Evolutionary conservation across 345 rosid species (phyloP).

Genomic region (Gossypium australe): DNA sequence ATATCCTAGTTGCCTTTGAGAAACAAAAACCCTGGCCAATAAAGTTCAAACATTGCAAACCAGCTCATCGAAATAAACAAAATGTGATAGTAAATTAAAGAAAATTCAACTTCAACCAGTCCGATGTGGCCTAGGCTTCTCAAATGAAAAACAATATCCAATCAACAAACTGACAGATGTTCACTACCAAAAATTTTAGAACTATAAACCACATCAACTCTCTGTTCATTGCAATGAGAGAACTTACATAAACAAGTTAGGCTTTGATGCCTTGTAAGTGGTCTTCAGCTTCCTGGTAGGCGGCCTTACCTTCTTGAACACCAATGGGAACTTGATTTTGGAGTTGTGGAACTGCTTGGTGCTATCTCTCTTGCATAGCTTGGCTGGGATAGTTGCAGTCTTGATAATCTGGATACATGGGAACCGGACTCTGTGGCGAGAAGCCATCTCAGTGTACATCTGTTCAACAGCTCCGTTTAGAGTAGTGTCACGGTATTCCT

Average conservation of each 20-base stretch:
- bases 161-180: constrained; percentile 9
- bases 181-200: constrained; percentile 16
- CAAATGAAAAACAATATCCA: constrained; percentile 16
- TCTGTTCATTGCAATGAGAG: not conserved
- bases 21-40: not conserved
- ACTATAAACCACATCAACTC: constrained; percentile 1
- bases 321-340: constrained; percentile 44
- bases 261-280: constrained; percentile 46
- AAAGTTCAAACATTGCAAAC: not conserved
- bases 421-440: constrained; percentile 56
- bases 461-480: constrained; percentile 62
- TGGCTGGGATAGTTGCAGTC: constrained; percentile 48
- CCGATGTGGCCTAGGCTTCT: not conserved
- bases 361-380: constrained; percentile 48
- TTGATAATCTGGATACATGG: constrained; percentile 62
- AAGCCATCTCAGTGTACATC: constrained; percentile 63
- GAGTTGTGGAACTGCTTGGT: constrained; percentile 57
- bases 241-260: constrained; percentile 46
- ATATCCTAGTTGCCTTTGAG: not conserved
- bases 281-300: constrained; percentile 59
- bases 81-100: constrained; percentile 6
- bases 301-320: constrained; percentile 43
- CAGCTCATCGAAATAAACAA: not conserved
- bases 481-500: constrained; percentile 48
- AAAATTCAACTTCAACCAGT: constrained; percentile 5